Base-by-base conservation (phyloP, 1,284 basidiomycete species). In the Psilocybe mexicana region DNA sequence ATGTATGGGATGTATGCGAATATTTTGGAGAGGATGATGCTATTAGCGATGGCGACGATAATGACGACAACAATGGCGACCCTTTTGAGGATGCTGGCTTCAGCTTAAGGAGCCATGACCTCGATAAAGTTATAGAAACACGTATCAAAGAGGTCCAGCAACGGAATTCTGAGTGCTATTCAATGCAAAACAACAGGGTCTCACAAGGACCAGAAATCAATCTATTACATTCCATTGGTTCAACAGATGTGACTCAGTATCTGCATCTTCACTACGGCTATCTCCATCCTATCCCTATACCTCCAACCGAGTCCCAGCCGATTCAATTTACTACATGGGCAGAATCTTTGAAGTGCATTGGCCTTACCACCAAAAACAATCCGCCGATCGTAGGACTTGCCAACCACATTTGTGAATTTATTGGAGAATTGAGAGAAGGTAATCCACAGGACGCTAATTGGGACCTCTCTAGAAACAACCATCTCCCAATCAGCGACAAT, bases 1-100 rank as follows among this genome's bases (percentile, higher is more conserved):
- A 57, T 51, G 40, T 45, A 12, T 57, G 49, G 55, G 55, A 57
- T 8, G 3, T 44, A 36, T 57, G 55, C 24, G n/a, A 45, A 38
- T 57, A 52, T 18, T 57, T 57, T 33, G 49, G 25, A 12, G 26
- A 26, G 7, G 8, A 6, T 14, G 25, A 43, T 30, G 18, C 28
- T 18, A 23, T 43, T 12, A 23, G n/a, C 11, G 38, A 52, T 26
- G 51, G 43, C 26, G 51, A 43, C 6, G 47, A n/a, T n/a, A n/a
- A n/a, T n/a, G n/a, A n/a, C n/a, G n/a, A n/a, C n/a, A n/a, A n/a
- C n/a, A n/a, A n/a, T n/a, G n/a, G n/a, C n/a, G n/a, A 49, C 28
- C 10, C 38, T 4, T 40, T 11, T 33, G n/a, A n/a, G n/a, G n/a
- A n/a, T n/a, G n/a, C n/a, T n/a, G n/a, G n/a, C n/a, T n/a, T n/a